Conservation (phyloP, 352 stramenopile species). For the Pythium brachiatum region DNA sequence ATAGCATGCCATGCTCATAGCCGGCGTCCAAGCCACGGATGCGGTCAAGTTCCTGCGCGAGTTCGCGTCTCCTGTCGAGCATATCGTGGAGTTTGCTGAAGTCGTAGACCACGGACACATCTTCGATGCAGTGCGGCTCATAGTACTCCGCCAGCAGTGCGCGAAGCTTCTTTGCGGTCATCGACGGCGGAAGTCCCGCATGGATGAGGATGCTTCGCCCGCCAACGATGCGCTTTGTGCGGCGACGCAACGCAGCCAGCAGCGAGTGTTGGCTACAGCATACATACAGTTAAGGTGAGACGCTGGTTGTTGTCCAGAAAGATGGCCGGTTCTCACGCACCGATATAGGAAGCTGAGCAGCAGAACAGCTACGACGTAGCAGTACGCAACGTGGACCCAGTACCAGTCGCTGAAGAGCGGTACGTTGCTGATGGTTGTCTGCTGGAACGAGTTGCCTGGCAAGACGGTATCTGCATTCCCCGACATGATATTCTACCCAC, state of each 20-base stretch:
- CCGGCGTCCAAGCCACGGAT: slow-evolving; percentile 48
- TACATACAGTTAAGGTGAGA: too few species aligned
- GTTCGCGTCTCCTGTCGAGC: slow-evolving; percentile 39
- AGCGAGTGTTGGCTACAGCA: slow-evolving; percentile 43
- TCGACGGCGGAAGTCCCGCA: slow-evolving; percentile 47
- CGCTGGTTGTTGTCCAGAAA: neutral
- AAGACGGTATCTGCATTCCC: slow-evolving; percentile 38
- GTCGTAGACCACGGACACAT: slow-evolving; percentile 68
- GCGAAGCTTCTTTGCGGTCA: slow-evolving; percentile 44
- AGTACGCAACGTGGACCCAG: slow-evolving; percentile 76
- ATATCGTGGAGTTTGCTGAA: slow-evolving; percentile 57
- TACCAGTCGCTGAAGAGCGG: slow-evolving; percentile 75
- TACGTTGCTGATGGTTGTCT: slow-evolving; percentile 83
- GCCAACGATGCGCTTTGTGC: slow-evolving; percentile 68
- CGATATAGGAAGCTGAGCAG: slow-evolving; percentile 46
- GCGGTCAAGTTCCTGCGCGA: slow-evolving; percentile 55
- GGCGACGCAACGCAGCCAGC: slow-evolving; percentile 40
- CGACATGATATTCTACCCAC: slow-evolving; percentile 63
- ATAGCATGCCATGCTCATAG: slow-evolving; percentile 54
- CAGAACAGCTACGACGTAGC: slow-evolving; percentile 59
- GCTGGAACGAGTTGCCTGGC: slow-evolving; percentile 53
- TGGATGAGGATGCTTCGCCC: slow-evolving; percentile 71
- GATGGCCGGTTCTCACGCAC: slow-evolving; percentile 2
- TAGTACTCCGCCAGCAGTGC: slow-evolving; percentile 41
- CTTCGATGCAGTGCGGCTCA: slow-evolving; percentile 37